Percentiles rank a stretch among this genome's conserved stretches.
These are phyloP conservation scores for Tagetes patula DNA, from an alignment of 129 eudicot genomes.

Conservation along the genomic window DNA sequence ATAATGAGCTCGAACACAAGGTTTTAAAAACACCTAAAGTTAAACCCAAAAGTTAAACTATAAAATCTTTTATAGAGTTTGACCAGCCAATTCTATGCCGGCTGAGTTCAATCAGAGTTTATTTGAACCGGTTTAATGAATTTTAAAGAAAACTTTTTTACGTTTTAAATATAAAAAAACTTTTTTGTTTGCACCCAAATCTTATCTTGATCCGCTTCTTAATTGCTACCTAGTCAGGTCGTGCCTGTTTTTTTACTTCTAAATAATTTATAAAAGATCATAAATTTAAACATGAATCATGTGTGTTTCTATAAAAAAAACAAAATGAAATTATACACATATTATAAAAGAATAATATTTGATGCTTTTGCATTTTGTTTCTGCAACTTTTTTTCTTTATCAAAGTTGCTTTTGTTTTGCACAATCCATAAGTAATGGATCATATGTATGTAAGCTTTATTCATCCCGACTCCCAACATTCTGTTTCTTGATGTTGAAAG, in stretches of 20 bases:
- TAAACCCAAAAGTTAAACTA: too few species aligned
- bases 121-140: too few species aligned
- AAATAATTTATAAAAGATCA: neutral
- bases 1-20: too few species aligned
- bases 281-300: neutral
- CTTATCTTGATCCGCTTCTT: too few species aligned
- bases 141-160: too few species aligned
- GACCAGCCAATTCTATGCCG: too few species aligned
- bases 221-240: neutral
- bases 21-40: too few species aligned
- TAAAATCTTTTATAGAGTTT: too few species aligned
- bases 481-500: neutral
- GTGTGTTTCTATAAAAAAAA: neutral
- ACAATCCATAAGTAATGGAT: slow-evolving; percentile 38
- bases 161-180: too few species aligned
- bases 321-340: slow-evolving; percentile 16
- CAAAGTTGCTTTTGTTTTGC: slow-evolving; percentile 40
- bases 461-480: slow-evolving; percentile 32
- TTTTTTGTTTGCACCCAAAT: too few species aligned
- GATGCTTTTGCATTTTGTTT: slow-evolving; percentile 33
- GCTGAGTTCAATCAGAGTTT: too few species aligned
- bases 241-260: neutral
- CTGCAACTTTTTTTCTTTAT: slow-evolving; percentile 21
- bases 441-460: slow-evolving; percentile 36
- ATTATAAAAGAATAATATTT: slow-evolving; percentile 20